Conservation (phyloP, 495 filamentous ascomycete genomes). For the Bryoglossum gracile region DNA sequence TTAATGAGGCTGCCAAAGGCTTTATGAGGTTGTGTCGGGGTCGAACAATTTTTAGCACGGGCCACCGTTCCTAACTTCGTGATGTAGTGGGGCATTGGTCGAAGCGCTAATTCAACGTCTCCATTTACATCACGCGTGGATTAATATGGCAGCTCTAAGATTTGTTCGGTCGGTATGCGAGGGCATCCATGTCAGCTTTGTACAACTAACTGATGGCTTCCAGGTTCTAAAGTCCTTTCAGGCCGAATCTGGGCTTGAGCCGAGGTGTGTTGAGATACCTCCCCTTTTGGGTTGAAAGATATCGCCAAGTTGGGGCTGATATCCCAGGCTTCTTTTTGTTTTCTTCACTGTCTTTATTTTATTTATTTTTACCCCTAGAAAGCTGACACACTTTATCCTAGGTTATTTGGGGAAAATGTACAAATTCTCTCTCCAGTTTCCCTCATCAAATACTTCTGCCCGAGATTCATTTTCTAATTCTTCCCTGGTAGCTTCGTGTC, state of each 20-base stretch:
- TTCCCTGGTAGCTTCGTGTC: slow-evolving; percentile 55
- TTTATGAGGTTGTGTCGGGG: no score
- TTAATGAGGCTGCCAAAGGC: no score
- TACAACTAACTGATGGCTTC: slow-evolving; percentile 8
- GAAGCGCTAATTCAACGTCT: no score
- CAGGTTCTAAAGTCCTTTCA: slow-evolving; percentile 28
- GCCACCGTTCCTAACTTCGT: background rate
- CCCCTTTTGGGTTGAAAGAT: background rate
- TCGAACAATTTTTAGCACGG: slow-evolving; percentile 2
- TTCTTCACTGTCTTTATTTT: background rate
- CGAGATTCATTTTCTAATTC: background rate
- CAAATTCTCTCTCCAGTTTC: background rate
- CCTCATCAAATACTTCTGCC: background rate
- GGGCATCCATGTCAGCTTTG: background rate
- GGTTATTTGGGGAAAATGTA: slow-evolving; percentile 38
- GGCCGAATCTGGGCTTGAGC: slow-evolving; percentile 69
- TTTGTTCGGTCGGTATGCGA: slow-evolving; percentile 54
- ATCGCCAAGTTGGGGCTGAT: no score
- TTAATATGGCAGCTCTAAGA: slow-evolving; percentile 48
- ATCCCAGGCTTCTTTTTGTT: background rate
- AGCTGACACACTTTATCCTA: slow-evolving; percentile 11
- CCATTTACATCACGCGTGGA: no score
- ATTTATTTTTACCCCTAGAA: background rate
- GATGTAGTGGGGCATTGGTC: background rate
- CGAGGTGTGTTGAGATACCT: slow-evolving; percentile 49